phyloP scores from a whole-genome alignment of 2,329 filamentous ascomycete genomes.

The Apiospora sp. region DNA sequence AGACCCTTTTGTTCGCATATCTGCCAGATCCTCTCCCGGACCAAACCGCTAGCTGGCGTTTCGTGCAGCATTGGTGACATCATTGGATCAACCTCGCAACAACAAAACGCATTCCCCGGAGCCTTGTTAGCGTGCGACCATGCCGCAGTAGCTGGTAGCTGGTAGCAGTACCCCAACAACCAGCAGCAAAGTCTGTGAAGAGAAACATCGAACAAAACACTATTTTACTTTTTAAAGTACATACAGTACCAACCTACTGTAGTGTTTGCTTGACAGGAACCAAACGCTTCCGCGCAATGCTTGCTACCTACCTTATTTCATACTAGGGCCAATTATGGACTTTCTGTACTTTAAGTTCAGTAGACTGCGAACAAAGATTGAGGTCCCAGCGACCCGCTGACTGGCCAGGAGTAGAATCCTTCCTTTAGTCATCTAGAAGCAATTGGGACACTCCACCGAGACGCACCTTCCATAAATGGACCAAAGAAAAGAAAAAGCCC shows the following conservation, averaged over 20 bases:
- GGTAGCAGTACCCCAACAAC: not conserved
- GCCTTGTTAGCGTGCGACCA: not conserved
- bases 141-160: not conserved
- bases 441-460: slow-evolving; percentile 8
- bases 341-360: not conserved
- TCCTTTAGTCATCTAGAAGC: slow-evolving; percentile 22
- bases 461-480: slow-evolving; percentile 5
- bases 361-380: not conserved
- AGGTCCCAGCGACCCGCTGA: not conserved
- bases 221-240: not conserved
- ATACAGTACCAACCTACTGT: not conserved
- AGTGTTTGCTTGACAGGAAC: slow-evolving; percentile 12
- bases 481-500: not conserved
- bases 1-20: slow-evolving; percentile 17
- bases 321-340: not conserved
- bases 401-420: not conserved
- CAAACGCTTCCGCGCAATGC: slow-evolving; percentile 3
- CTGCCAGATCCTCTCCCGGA: slow-evolving; percentile 1
- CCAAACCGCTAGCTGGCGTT: slow-evolving; percentile 13
- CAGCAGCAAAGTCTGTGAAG: not conserved
- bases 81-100: not conserved
- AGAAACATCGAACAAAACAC: not conserved
- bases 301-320: not conserved
- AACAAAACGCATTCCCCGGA: not conserved
- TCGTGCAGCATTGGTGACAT: slow-evolving; percentile 13